Evolutionary conservation across 2,329 filamentous ascomycete genomes (phyloP).

Genomic region (Grosmannia serpens): DNA sequence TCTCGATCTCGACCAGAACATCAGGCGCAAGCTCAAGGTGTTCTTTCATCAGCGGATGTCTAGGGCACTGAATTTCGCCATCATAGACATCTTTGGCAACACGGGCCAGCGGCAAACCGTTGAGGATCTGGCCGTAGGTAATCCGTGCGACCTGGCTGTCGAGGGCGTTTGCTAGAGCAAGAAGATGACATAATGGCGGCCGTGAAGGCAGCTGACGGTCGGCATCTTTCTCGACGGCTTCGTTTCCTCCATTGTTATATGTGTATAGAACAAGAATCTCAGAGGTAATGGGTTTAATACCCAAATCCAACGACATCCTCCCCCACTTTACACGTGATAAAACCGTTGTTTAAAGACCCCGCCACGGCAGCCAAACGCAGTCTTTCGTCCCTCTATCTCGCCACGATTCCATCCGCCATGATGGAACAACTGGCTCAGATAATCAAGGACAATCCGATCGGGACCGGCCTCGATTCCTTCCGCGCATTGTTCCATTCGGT

Average conservation of each 20-base stretch:
- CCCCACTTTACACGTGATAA: too few relatives aligned
- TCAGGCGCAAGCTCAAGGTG: slow-evolving; percentile 12
- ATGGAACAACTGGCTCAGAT: too few relatives aligned
- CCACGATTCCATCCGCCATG: too few relatives aligned
- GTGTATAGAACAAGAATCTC: neutral
- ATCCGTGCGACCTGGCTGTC: slow-evolving; percentile 9
- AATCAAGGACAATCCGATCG: neutral
- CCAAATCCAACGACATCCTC: too few relatives aligned
- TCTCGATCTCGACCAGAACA: neutral
- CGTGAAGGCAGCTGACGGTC: neutral
- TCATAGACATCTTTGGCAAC: slow-evolving; percentile 4
- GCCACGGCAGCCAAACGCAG: neutral
- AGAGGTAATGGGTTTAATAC: too few relatives aligned
- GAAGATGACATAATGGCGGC: neutral
- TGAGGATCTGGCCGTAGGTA: slow-evolving; percentile 14
- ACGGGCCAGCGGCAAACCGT: slow-evolving; percentile 10
- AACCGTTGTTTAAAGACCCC: too few relatives aligned
- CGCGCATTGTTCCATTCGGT: neutral
- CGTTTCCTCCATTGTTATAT: slow-evolving; percentile 5
- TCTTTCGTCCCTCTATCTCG: too few relatives aligned
- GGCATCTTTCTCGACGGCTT: neutral
- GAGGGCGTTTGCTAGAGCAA: slow-evolving; percentile 8
- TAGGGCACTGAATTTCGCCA: neutral
- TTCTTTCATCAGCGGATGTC: slow-evolving; percentile 10
- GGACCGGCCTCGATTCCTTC: slow-evolving; percentile 3